phyloP scores from a whole-genome alignment of 148 eudicot species.

The Silene uniflora region DNA sequence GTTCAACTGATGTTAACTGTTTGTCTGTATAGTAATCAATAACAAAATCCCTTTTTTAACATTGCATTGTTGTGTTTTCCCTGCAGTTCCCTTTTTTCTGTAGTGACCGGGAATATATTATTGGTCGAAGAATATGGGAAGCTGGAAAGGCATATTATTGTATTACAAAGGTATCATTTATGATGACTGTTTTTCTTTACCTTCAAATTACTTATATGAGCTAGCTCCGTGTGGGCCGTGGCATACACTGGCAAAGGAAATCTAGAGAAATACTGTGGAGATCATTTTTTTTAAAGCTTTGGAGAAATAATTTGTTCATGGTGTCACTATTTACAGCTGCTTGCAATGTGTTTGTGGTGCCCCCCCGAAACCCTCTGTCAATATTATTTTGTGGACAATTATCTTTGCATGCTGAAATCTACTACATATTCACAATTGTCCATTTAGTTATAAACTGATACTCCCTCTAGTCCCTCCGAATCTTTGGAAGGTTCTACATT shows the following conservation, averaged over 20 bases:
- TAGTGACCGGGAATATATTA: constrained; percentile 94
- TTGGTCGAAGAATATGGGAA: constrained; percentile 97
- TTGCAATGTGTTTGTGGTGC: not conserved
- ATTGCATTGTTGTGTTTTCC: constrained; percentile 16
- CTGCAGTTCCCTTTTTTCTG: constrained; percentile 97
- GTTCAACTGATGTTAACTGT: not conserved
- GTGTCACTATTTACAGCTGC: not conserved
- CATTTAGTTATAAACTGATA: not conserved
- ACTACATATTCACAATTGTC: not conserved
- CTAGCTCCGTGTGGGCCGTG: not conserved
- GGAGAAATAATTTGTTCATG: not conserved
- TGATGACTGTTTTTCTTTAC: not conserved
- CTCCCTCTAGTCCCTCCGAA: not conserved
- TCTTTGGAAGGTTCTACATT: no score
- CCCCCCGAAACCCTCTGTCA: not conserved
- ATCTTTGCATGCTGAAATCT: not conserved
- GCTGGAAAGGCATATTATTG: constrained; percentile 75
- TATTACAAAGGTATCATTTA: constrained; percentile 68
- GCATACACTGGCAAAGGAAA: not conserved
- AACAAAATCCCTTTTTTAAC: not conserved
- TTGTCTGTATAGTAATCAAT: not conserved
- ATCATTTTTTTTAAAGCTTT: no score
- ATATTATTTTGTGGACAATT: not conserved
- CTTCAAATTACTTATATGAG: not conserved
- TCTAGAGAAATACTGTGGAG: not conserved